Evolutionary conservation across 345 rosid species (phyloP), one percentile per base, ranked within the genome.

Genomic region (Camelina hispida): DNA sequence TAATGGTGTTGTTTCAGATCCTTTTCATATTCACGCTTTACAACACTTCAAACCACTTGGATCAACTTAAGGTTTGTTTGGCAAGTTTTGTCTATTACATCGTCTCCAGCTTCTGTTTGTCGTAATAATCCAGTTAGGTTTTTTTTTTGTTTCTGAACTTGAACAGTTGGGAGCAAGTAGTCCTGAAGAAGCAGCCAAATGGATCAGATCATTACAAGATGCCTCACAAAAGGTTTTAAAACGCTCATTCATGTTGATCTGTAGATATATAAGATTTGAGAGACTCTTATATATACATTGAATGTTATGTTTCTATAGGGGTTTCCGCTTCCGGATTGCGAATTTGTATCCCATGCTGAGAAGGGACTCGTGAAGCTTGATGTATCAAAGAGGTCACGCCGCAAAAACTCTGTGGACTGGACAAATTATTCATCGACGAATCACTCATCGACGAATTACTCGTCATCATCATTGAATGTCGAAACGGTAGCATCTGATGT

Each of bases 101-200:
- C 43, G 0, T 75, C 34, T 63, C 10, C 4, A 3, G 8, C 9
- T 57, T 32, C 0, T 46, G 2, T 58, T 34, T 52, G 9, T 17
- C 25, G 14, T 44, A 32, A 28, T 48, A 40, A 38, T 56, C 40
- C 44, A 69, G 28, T 50, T 34, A 48, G 66, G 16, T 43, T 13
- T 43, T 42, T 43, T 42, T 3, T 43, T 43, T 40, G 14, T 3
- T 43, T 43, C 62, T 37, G 14, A 35, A 18, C 73, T 53, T 48
- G 56, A 53, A 37, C 59, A 95, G 99, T 80, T 92, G 81, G 99
- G 99, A 68, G 97, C 99, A 52, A 85, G 84, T 67, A 89, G 99
- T 84, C 80, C 99, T 58, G 99, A 95, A 84, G 97, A 92, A 62
- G 97, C 98, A 34, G 98, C 93, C 15, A 82, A 77, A 76, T 95